These are phyloP conservation scores for Coemansia sp. DNA, from an alignment of 192 early-diverging fungal species.

Conservation along the genomic window DNA sequence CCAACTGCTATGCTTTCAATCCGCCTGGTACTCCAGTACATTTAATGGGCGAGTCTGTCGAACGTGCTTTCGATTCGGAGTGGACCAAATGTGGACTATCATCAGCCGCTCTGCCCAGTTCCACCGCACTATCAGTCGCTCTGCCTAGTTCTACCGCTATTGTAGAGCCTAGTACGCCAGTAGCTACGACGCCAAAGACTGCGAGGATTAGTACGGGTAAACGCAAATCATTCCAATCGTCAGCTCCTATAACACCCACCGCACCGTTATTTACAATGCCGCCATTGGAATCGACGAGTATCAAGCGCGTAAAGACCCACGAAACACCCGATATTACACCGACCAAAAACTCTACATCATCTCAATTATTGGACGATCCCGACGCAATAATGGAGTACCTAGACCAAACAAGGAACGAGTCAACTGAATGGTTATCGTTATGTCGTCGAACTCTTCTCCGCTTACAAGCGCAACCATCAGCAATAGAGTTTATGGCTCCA, in stretches of 20 bases:
- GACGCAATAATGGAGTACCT: slow-evolving; percentile 22
- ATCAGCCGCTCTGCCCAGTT: neutral
- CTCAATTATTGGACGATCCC: slow-evolving; percentile 14
- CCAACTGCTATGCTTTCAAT: slow-evolving; percentile 73
- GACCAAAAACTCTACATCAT: no score
- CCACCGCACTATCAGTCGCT: neutral
- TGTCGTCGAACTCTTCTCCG: slow-evolving; percentile 38
- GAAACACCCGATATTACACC: neutral
- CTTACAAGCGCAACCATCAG: slow-evolving; percentile 59
- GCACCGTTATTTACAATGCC: neutral
- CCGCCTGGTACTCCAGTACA: slow-evolving; percentile 66
- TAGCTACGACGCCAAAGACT: neutral
- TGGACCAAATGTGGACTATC: slow-evolving; percentile 30
- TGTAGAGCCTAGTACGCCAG: no score
- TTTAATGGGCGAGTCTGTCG: slow-evolving; percentile 60
- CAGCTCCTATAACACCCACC: no score
- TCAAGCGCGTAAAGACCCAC: neutral
- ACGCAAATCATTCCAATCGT: slow-evolving; percentile 12
- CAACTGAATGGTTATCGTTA: slow-evolving; percentile 29
- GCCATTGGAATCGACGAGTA: neutral
- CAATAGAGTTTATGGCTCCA: slow-evolving; percentile 66
- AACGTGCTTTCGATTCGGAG: slow-evolving; percentile 58
- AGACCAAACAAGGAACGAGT: slow-evolving; percentile 9
- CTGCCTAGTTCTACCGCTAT: neutral
- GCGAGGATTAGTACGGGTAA: slow-evolving; percentile 17